Evolutionary conservation across 192 early-diverging fungal genomes (phyloP).

Genomic region (Allomyces arbusculus): DNA sequence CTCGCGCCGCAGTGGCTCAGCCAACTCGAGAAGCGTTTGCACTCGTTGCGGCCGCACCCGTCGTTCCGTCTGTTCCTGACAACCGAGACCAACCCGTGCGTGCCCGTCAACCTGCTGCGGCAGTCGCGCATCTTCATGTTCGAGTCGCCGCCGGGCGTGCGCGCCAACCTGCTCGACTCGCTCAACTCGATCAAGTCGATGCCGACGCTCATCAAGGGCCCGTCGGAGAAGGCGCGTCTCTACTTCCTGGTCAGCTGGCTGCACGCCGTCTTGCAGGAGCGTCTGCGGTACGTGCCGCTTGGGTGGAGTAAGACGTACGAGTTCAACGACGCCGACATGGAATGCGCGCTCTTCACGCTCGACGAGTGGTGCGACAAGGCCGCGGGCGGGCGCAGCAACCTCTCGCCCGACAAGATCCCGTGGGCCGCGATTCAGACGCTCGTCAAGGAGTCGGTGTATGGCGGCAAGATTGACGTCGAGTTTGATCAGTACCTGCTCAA

Average conservation of each 20-base stretch:
- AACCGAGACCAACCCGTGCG: constrained; percentile 91
- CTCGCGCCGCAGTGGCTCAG: constrained; percentile 80
- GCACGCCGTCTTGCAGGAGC: constrained; percentile 84
- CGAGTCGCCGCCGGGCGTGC: constrained; percentile 88
- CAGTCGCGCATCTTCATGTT: constrained; percentile 82
- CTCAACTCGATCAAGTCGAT: constrained; percentile 39
- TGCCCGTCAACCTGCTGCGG: constrained; percentile 78
- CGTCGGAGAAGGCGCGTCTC: constrained; percentile 67
- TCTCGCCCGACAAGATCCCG: constrained; percentile 84
- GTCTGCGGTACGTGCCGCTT: constrained; percentile 85
- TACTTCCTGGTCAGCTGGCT: constrained; percentile 95
- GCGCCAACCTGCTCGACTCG: constrained; percentile 72
- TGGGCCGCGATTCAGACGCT: constrained; percentile 82
- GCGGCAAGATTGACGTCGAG: constrained; percentile 86
- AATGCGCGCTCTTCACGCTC: constrained; percentile 68
- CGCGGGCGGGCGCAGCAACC: constrained; percentile 61
- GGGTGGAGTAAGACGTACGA: constrained; percentile 97
- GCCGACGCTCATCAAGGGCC: constrained; percentile 33
- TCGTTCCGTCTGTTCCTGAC: constrained; percentile 92
- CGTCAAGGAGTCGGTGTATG: constrained; percentile 78
- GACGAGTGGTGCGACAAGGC: constrained; percentile 80
- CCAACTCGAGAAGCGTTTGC: constrained; percentile 86
- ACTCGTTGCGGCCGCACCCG: constrained; percentile 57
- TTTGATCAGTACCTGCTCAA: constrained; percentile 73
- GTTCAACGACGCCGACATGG: constrained; percentile 95